Evolutionary conservation across 2,329 filamentous ascomycete species (phyloP).

Genomic region (Botrytis squamosa): DNA sequence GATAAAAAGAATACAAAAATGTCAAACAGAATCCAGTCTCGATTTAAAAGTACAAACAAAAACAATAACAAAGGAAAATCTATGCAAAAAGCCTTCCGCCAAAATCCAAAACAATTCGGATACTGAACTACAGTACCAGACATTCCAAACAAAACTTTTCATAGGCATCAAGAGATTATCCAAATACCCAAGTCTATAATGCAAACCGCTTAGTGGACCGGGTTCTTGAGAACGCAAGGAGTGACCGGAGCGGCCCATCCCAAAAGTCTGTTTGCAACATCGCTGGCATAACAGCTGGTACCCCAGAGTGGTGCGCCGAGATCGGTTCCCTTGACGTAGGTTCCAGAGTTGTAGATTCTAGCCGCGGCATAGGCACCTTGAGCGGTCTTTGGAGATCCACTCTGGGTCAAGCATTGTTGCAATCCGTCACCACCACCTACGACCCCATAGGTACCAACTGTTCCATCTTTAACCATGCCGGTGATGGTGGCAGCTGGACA

Average conservation of each 20-base stretch:
- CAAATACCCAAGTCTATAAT: neutral
- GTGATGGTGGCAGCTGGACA: constrained; percentile 15
- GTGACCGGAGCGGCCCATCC: constrained; percentile 1
- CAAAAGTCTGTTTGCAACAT: constrained; percentile 33
- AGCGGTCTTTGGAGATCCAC: constrained; percentile 30
- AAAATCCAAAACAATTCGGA: neutral
- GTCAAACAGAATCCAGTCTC: neutral
- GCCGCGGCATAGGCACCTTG: constrained; percentile 40
- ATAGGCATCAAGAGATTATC: neutral
- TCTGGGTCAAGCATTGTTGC: constrained; percentile 13
- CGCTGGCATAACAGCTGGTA: constrained; percentile 33
- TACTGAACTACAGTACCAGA: neutral
- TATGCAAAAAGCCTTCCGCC: neutral
- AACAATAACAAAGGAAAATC: neutral
- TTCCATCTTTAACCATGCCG: constrained; percentile 37
- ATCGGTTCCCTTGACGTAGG: constrained; percentile 38
- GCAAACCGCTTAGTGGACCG: neutral
- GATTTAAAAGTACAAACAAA: neutral
- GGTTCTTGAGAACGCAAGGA: neutral
- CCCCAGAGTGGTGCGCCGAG: constrained; percentile 32
- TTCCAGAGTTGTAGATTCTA: constrained; percentile 45
- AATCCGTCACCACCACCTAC: neutral
- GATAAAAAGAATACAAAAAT: neutral
- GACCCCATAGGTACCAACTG: constrained; percentile 29
- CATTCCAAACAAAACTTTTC: neutral